Base-by-base conservation (phyloP, 2,329 filamentous ascomycete genomes). In the Ophiosphaerella korrae region DNA sequence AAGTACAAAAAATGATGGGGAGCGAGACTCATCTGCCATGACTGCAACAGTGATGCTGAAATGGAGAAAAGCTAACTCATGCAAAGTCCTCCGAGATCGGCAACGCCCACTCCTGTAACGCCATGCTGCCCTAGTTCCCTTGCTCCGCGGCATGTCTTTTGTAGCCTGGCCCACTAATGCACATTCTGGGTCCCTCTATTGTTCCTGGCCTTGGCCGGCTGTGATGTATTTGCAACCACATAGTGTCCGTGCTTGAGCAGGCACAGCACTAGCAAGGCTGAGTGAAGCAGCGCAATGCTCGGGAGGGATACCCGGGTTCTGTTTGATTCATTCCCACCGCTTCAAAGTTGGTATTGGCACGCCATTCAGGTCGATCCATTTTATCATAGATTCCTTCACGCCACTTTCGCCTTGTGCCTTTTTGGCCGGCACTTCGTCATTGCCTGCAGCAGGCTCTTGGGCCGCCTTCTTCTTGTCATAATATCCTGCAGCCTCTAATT, bases 361-460 rank as follows among this genome's bases (percentile, higher is more conserved):
- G 41, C 68, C 65, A 33, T 70, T 68, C 23, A 70, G 41, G 16
- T 55, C 58, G 16, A 57, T 60, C 63, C 63, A 70, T 26, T 54
- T 58, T 50, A 64, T 63, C 43, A 55, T 53, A 11, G 48, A 21
- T 35, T 49, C 55, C 29, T 52, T 38, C 12, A 42, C 23, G 13
- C 53, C 51, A 31, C 44, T 29, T 8, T 29, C 26, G 26, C 7
- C 11, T 29, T 29, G 7, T 29, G 35, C 52, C 8, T 45, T 42
- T 24, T 48, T 47, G 21, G 32, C 41, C 32, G 43, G 16, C 35
- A 16, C 37, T 18, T 47, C 47, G 24, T 39, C 49, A 26, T 36
- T 48, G 42, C 42, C 37, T 18, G 52, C 50, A 18, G 42, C 26
- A 18, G 48, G 26, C 9, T 51, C 42, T 18, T 53, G 42, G 14